Percentiles rank a stretch among this genome's conserved stretches.
Evolutionary conservation across 371 early-diverging fungal species (phyloP).

Genomic region (Antonospora locustae): DNA sequence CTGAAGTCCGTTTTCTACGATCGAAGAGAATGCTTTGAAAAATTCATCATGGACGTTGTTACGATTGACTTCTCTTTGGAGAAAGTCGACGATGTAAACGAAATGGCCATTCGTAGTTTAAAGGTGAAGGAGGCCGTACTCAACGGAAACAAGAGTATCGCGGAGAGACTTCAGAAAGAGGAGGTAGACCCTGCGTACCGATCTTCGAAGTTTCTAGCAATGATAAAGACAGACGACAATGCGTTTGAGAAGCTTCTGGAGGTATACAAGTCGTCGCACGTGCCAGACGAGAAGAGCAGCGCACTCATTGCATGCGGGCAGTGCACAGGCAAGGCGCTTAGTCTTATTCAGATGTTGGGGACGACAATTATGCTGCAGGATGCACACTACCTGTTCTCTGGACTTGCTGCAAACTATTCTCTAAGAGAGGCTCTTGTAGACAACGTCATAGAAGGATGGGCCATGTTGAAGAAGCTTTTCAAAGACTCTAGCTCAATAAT

Average conservation of each 20-base stretch:
- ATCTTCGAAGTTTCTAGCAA: not conserved
- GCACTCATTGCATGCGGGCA: slow-evolving; percentile 64
- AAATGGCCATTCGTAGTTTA: not conserved
- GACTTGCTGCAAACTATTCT: not conserved
- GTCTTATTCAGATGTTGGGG: not conserved
- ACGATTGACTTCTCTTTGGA: not conserved
- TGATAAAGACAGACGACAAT: slow-evolving; percentile 1
- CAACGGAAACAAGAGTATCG: not conserved
- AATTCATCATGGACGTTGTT: not conserved
- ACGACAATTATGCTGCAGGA: slow-evolving; percentile 2
- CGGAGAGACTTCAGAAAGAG: not conserved
- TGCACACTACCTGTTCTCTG: not conserved
- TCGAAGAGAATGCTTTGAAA: not conserved
- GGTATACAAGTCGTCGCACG: slow-evolving; percentile 59
- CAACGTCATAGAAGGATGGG: slow-evolving; percentile 1
- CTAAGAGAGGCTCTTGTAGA: not conserved
- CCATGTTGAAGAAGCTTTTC: not conserved
- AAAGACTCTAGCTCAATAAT: not conserved
- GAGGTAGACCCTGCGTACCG: not conserved
- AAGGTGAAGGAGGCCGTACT: not conserved
- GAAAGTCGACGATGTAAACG: not conserved
- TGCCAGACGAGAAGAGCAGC: slow-evolving; percentile 62
- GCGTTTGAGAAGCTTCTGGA: slow-evolving; percentile 59
- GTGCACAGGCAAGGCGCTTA: not conserved
- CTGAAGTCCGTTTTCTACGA: slow-evolving; percentile 1